A percentile compares a stretch with the other conserved stretches of the same genome.
phyloP scores from a whole-genome alignment of 305 asterid genomes.

The Striga hermonthica region DNA sequence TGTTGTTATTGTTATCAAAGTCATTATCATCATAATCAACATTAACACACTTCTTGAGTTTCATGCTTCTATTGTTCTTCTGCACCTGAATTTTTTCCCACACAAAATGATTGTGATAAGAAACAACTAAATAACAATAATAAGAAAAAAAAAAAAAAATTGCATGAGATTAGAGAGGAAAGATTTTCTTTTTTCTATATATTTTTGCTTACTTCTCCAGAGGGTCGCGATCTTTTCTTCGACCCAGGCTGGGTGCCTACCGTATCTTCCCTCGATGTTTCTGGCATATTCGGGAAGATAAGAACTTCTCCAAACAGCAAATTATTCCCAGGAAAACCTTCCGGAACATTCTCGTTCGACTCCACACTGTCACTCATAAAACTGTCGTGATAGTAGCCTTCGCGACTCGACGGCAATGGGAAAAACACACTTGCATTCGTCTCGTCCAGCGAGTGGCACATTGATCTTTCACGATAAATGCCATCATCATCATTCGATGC shows the following conservation, averaged over 20 bases:
- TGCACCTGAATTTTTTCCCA: constrained; percentile 37
- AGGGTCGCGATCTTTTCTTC: constrained; percentile 38
- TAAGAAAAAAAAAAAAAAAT: neutral
- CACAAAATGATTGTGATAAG: no score
- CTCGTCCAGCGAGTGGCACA: neutral
- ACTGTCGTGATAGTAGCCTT: constrained; percentile 13
- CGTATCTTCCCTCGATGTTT: no score
- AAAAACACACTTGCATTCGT: neutral
- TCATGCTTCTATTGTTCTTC: constrained; percentile 35
- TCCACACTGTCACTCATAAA: constrained; percentile 20
- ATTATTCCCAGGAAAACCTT: constrained; percentile 22
- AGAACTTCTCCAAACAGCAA: neutral
- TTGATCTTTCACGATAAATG: constrained; percentile 5
- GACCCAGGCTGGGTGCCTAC: no score
- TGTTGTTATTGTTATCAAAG: neutral
- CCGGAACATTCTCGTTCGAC: no score
- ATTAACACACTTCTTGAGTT: constrained; percentile 33
- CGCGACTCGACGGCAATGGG: neutral
- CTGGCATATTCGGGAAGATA: no score
- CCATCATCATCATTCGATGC: constrained; percentile 28
- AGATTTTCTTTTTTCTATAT: neutral
- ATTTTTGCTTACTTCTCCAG: constrained; percentile 36
- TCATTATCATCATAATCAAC: constrained; percentile 14
- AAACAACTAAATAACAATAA: constrained; percentile 3
- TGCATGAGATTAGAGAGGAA: neutral